Base-by-base conservation (phyloP, 768 basidiomycete species). In the Agrocybe praecox region DNA sequence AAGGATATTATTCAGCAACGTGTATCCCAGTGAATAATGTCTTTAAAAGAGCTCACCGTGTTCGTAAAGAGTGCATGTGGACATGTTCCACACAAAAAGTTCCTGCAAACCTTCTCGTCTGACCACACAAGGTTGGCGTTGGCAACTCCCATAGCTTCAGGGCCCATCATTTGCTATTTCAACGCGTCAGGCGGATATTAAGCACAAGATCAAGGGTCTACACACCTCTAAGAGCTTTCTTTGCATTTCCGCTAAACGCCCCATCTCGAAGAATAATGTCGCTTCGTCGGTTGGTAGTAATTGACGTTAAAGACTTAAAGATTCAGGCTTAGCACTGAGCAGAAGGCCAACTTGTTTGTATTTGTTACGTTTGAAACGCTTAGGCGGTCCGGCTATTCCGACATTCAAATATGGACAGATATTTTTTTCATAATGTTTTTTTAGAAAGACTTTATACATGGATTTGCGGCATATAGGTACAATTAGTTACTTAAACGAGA, bases 91-190 rank as follows among this genome's bases (percentile, higher is more conserved):
- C 96, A 98, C 26, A 98, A 77, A 78, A 94, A 98, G 76, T 98
- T 98, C 70, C 91, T 85, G 84, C 97, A 98, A 8, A 98, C 96
- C 81, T 98, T 98, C 65, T 96, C 95, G 74, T 96, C 93, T 29
- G 86, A 88, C 92, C 95, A 96, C 61, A 88, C 86, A 57, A 97
- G 80, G 75, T 98, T 96, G 62, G 90, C 88, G 64, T 92, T 94
- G 45, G 92, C 87, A 44, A 95, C 88, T 65, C 97, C 97, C 94
- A 99, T 96, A 18, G 97, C 95, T 76, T 99, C 96, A 46, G 96
- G 92, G n/a, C 94, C 96, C 96, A 98, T 98, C 94, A 96, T 97
- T 96, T 97, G 96, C 96, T 97, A 62, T 50, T 60, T 50, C 58
- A 57, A 49, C 21, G 43, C 56, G 58, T 71, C 21, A 69, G 47